These are phyloP conservation scores for Hyaloperonospora brassicae DNA, from an alignment of 352 stramenopile genomes.

Conservation along the genomic window DNA sequence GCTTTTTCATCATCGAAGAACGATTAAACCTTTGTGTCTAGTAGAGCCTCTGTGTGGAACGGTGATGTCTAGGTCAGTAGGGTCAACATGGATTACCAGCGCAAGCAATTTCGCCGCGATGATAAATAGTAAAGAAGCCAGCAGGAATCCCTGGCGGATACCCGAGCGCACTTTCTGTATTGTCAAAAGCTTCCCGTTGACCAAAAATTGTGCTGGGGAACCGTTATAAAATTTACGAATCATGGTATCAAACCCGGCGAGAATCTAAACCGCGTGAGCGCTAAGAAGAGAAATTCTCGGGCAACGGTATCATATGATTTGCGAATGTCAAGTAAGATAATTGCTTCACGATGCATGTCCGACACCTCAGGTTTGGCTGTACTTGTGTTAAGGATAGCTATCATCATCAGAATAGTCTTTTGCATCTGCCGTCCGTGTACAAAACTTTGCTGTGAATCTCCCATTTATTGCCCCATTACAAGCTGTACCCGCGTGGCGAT, in stretches of 20 bases:
- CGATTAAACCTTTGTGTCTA: neutral
- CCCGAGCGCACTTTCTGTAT: neutral
- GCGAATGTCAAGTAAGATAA: constrained; percentile 7
- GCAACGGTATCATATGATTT: constrained; percentile 6
- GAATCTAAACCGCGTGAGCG: neutral
- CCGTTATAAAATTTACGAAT: neutral
- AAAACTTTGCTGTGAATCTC: constrained; percentile 6
- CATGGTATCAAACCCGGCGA: neutral
- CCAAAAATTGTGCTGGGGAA: no score
- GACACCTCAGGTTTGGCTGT: neutral
- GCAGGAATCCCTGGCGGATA: neutral
- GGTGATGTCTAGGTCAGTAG: neutral
- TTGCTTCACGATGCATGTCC: neutral
- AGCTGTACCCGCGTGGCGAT: neutral
- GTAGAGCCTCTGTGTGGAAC: neutral
- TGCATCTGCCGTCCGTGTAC: constrained; percentile 4
- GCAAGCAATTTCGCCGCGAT: neutral
- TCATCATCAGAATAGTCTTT: constrained; percentile 9
- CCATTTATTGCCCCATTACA: neutral
- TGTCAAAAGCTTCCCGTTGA: neutral
- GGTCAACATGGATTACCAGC: neutral
- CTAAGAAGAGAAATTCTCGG: constrained; percentile 3
- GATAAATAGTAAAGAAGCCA: neutral
- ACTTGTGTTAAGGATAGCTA: neutral
- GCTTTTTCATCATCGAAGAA: neutral